Conservation (phyloP, 2,329 filamentous ascomycete genomes). For the Diplocarpon mali region DNA sequence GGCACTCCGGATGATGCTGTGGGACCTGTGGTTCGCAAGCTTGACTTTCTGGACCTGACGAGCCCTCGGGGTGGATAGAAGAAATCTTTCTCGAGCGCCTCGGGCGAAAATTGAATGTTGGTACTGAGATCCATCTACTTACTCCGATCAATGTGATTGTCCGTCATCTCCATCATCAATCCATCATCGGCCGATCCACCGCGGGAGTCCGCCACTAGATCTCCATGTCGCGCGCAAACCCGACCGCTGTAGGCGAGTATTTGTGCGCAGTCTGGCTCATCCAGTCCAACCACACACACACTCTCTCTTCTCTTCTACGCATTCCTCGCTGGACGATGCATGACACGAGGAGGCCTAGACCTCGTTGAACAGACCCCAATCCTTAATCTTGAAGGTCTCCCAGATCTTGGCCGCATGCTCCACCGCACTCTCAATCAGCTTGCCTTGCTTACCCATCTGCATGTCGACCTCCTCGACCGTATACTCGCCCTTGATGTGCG, state of each 20-base stretch:
- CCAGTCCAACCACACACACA: too few species aligned
- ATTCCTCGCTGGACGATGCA: background rate
- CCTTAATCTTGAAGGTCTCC: constrained; percentile 64
- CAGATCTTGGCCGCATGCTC: constrained; percentile 59
- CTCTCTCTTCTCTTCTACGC: too few species aligned
- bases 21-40: constrained; percentile 19
- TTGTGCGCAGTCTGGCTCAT: too few species aligned
- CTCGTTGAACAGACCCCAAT: constrained; percentile 57
- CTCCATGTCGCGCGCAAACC: too few species aligned
- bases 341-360: constrained; percentile 14
- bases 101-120: too few species aligned
- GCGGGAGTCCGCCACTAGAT: too few species aligned
- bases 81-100: too few species aligned
- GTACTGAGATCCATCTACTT: too few species aligned
- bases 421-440: constrained; percentile 56
- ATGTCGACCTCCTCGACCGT: constrained; percentile 61
- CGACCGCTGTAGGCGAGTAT: too few species aligned
- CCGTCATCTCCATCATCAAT: too few species aligned
- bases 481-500: constrained; percentile 67
- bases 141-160: too few species aligned
- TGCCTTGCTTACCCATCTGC: constrained; percentile 52
- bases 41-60: constrained; percentile 26
- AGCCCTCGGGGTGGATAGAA: constrained; percentile 12
- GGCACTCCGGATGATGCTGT: constrained; percentile 10
- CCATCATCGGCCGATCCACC: too few species aligned